Evolutionary conservation across 2,329 filamentous ascomycete species (phyloP), one percentile per base, ranked within the genome.

Genomic region (Diatrype stigma): DNA sequence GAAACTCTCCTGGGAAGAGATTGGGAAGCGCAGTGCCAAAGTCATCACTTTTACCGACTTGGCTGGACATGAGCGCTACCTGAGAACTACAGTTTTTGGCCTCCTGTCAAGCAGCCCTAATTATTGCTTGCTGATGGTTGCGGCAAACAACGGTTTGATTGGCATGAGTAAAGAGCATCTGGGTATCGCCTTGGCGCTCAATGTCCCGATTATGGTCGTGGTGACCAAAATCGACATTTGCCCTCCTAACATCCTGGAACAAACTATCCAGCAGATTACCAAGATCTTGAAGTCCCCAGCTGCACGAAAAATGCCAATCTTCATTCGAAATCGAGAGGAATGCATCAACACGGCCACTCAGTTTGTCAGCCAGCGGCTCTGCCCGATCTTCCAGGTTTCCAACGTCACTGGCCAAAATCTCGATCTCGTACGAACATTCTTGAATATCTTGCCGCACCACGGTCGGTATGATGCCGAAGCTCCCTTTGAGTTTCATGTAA

Each of bases 171-270:
- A 95, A 77, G 94, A 99, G 74, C 94, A 99, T 69, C 75, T 99
- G 3, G 94, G 94, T 16, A 96, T 99, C 57, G 93, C 94, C 0
- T 76, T 97, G 30, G 92, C 94, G 1, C 77, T 99, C 47, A 97
- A 97, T 64, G 93, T 99, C 11, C 94, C 94, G 0, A 90, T 99
- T 60, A 96, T 99, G 90, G 92, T 97, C 3, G 86, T 96, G 57
- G 85, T 97, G 56, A 99, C 93, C 69, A 99, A 97, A 75, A 96
- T 97, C 57, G 94, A 97, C 67, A 97, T 97, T 50, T 97, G 94
- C 69, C 94, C 94, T 21, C 91, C 93, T 2, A 89, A 97, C 58
- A 96, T 99, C 63, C 77, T 99, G 22, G 85, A 96, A 71, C 88
- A 97, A 74, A 99, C 94, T 21, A 85, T 97, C 44, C 87, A 85